Conservation (phyloP, 306 rosid species). For the Quercus suber region DNA sequence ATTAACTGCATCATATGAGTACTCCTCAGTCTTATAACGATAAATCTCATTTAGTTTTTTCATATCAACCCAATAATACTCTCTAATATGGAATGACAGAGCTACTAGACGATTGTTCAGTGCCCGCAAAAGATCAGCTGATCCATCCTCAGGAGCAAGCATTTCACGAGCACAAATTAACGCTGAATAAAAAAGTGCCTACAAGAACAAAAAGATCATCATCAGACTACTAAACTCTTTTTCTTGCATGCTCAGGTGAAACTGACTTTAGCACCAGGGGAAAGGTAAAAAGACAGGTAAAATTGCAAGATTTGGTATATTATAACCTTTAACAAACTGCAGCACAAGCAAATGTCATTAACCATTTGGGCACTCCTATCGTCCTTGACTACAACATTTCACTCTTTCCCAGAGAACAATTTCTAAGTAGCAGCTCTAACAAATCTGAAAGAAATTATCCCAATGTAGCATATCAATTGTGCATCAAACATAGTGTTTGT, state of each 20-base stretch:
- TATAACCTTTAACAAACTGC: not conserved
- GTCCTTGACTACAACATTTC: not conserved
- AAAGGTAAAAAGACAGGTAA: not conserved
- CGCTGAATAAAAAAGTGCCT: conserved; percentile 87
- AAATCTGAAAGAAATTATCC: not conserved
- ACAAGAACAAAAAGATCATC: conserved; percentile 17
- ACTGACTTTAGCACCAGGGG: not conserved
- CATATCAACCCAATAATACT: conserved; percentile 83
- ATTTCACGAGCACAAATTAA: conserved; percentile 79
- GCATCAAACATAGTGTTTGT: not conserved
- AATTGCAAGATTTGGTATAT: not conserved
- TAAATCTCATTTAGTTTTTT: conserved; percentile 75
- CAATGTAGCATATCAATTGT: not conserved
- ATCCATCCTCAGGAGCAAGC: conserved; percentile 82
- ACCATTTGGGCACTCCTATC: not conserved
- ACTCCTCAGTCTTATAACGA: conserved; percentile 85
- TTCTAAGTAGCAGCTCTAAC: not conserved
- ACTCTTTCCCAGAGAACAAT: not conserved
- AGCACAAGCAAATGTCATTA: not conserved
- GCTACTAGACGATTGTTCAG: conserved; percentile 80
- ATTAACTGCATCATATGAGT: conserved; percentile 83
- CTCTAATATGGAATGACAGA: conserved; percentile 80
- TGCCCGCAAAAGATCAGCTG: conserved; percentile 70
- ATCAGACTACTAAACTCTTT: not conserved
- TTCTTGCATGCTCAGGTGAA: not conserved